A percentile compares a stretch with the other conserved stretches of the same genome.
Conservation (phyloP, 192 early-diverging fungal species). For the Gryganskiella cystojenkinii region DNA sequence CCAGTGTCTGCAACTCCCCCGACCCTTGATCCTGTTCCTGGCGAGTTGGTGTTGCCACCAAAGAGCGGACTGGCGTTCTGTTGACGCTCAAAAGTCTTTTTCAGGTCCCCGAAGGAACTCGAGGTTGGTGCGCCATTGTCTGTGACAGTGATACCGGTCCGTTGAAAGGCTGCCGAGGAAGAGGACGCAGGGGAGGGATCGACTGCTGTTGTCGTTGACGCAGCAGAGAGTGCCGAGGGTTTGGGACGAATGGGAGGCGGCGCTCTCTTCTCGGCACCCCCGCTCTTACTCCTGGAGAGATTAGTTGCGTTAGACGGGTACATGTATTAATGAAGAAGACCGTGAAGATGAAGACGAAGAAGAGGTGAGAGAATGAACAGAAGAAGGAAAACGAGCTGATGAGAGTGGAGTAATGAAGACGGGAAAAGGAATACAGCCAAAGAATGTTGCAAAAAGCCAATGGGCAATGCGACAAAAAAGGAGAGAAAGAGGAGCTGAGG, state of each 20-base stretch:
- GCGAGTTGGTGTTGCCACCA: not conserved
- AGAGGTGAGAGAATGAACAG: not conserved
- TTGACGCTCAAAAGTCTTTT: slow-evolving; percentile 36
- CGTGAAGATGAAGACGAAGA: not conserved
- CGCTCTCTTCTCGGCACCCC: slow-evolving; percentile 23
- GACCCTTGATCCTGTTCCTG: not conserved
- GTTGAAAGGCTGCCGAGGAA: slow-evolving; percentile 7
- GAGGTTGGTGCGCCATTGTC: slow-evolving; percentile 15
- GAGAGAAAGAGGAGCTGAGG: no score
- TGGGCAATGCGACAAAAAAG: no score
- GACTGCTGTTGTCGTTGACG: not conserved
- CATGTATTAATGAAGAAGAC: not conserved
- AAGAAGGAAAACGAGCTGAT: not conserved
- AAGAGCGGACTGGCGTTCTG: slow-evolving; percentile 32
- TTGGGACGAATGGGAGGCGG: slow-evolving; percentile 44
- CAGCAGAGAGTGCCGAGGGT: slow-evolving; percentile 18
- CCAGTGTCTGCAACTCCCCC: not conserved
- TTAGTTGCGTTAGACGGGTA: not conserved
- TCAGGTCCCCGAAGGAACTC: slow-evolving; percentile 39
- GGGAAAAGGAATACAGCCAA: not conserved
- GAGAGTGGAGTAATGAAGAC: not conserved
- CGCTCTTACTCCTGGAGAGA: slow-evolving; percentile 26
- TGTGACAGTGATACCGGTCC: slow-evolving; percentile 16
- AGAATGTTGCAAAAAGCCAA: no score
- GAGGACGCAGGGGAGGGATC: not conserved